Conservation (phyloP, 495 filamentous ascomycete species). For the Hapsidospora chrysogenum region DNA sequence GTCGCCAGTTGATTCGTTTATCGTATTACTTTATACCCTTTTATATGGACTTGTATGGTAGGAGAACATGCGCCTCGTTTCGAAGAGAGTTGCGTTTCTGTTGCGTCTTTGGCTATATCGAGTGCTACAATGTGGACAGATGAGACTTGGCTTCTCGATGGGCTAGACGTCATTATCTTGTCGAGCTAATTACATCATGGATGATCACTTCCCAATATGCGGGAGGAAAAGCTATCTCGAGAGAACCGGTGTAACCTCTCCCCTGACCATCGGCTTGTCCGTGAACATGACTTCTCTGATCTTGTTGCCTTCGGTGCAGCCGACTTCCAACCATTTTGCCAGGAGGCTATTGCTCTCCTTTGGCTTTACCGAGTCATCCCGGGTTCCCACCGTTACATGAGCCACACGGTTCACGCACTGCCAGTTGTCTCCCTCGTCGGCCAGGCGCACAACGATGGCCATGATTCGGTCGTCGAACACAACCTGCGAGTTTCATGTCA, state of each 20-base stretch:
- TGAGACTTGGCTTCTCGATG: no score
- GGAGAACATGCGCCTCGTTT: no score
- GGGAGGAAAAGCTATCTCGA: constrained; percentile 20
- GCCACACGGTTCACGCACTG: constrained; percentile 61
- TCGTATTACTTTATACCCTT: no score
- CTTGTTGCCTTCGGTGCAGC: constrained; percentile 20
- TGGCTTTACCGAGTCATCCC: constrained; percentile 55
- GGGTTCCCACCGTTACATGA: constrained; percentile 82
- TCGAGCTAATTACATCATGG: no score
- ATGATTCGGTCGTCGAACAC: constrained; percentile 75
- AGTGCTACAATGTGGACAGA: no score
- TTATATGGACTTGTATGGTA: no score
- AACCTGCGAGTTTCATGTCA: constrained; percentile 12
- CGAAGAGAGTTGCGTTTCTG: no score
- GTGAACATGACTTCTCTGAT: constrained; percentile 32
- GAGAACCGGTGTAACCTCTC: constrained; percentile 24
- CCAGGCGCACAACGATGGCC: constrained; percentile 66
- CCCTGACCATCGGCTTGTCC: constrained; percentile 20
- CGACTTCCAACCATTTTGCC: constrained; percentile 41
- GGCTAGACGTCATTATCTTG: no score
- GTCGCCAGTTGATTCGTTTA: no score
- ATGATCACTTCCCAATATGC: no score
- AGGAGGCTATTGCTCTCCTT: constrained; percentile 86
- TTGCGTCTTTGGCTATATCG: no score
- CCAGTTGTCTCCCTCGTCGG: constrained; percentile 34